phyloP scores from a whole-genome alignment of 345 rosid species.

The Syzygium oleosum region DNA sequence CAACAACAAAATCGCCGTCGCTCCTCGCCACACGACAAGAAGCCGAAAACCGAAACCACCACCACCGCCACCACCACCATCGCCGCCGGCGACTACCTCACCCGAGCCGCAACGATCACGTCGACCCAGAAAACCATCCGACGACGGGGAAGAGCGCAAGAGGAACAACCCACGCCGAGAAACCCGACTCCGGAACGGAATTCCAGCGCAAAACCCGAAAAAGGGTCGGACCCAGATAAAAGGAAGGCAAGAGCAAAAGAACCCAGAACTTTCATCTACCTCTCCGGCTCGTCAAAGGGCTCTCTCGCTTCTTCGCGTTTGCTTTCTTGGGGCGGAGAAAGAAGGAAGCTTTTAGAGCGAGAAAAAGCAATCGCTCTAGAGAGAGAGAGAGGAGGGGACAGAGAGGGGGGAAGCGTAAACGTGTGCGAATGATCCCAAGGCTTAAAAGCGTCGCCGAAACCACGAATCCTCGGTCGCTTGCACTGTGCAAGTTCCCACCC shows the following conservation, averaged over 20 bases:
- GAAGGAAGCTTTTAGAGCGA: conserved; percentile 1
- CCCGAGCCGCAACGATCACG: neutral
- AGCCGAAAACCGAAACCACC: neutral
- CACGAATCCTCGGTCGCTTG: neutral
- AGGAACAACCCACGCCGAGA: neutral
- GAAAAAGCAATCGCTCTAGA: neutral
- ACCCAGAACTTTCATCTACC: neutral
- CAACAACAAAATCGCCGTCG: neutral
- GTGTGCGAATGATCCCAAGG: conserved; percentile 16
- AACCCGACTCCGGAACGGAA: neutral
- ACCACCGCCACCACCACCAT: neutral
- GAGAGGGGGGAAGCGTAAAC: neutral
- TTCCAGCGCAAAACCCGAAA: neutral
- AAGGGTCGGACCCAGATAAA: neutral
- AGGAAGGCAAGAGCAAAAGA: neutral
- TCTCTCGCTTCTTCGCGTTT: neutral
- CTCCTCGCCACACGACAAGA: neutral
- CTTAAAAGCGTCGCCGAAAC: neutral
- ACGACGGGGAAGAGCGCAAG: neutral
- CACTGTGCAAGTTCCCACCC: neutral
- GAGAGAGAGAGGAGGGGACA: neutral
- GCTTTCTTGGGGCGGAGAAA: neutral
- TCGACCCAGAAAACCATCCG: neutral
- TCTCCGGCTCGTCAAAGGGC: neutral
- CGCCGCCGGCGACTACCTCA: neutral